Evolutionary conservation across 2,329 filamentous ascomycete genomes (phyloP), one percentile per base, ranked within the genome.

Genomic region (Emydomyces testavorans): DNA sequence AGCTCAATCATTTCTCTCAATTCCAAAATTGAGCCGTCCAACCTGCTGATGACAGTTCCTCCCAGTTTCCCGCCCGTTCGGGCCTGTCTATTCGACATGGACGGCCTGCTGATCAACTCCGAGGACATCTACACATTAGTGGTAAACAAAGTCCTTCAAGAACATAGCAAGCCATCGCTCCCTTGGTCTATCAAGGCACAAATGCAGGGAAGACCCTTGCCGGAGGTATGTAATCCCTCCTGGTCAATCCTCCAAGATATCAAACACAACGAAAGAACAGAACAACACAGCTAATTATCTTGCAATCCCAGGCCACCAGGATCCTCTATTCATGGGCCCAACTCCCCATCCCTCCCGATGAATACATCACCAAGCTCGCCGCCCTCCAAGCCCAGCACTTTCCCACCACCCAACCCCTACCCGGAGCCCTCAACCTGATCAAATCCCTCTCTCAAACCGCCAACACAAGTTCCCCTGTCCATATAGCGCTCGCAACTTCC

Each of bases 1-100:
- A n/a, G 13, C 31, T 20, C 3, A 32, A 6, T 23, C 20, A 13
- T 5, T 28, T 3, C 11, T 23, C 6, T 8, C n/a, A n/a, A 13
- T 28, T 39, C 18, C 7, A 2, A 16, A n/a, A 24, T 18, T 36
- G 4, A 4, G 11, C 20, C 2, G 24, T 28, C 23, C 41, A 18
- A 21, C 20, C 11, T 28, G 15, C 37, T 42, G 36, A 48, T 23
- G 2, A 15, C 7, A 6, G 11, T 6, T 24, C 13, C 1, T n/a
- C 18, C 3, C 59, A 86, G 83, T 62, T 81, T 88, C 65, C 83
- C 85, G 16, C 80, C 83, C 39, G 75, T 96, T 50, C 78, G 88
- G 57, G 92, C 90, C 57, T 95, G 89, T 67, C 81, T 98, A 55
- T 96, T 98, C 65, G 92, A 98, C 72, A 95, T 96, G 89, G 92